phyloP scores from a whole-genome alignment of 2,329 filamentous ascomycete species.

The Colletotrichum costaricense region DNA sequence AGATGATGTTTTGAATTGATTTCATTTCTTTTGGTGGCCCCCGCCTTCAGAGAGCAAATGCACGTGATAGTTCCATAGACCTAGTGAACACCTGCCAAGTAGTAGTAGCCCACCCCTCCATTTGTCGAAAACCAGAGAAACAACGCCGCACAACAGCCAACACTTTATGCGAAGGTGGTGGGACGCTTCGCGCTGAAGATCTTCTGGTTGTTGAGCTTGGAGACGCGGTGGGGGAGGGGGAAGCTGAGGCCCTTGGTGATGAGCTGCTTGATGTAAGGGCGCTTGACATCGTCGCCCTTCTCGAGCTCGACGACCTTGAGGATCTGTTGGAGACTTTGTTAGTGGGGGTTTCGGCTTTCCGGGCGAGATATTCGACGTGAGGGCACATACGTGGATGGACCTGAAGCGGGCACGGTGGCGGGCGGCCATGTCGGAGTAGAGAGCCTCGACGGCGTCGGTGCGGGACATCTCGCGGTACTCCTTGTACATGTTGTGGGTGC shows the following conservation, averaged over 20 bases:
- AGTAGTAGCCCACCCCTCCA: slow-evolving; percentile 54
- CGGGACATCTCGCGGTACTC: slow-evolving; percentile 99
- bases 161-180: slow-evolving; percentile 94
- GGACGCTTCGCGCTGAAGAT: slow-evolving; percentile 93
- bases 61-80: slow-evolving; percentile 70
- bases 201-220: slow-evolving; percentile 87
- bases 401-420: slow-evolving; percentile 98
- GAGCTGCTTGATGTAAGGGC: slow-evolving; percentile 99
- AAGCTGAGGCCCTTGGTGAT: slow-evolving; percentile 95
- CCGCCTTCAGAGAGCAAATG: slow-evolving; percentile 64
- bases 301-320: slow-evolving; percentile 98
- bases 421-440: slow-evolving; percentile 99
- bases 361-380: too few relatives aligned
- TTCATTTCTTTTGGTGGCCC: slow-evolving; percentile 46
- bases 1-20: slow-evolving; percentile 50
- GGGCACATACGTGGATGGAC: slow-evolving; percentile 88
- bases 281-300: slow-evolving; percentile 94
- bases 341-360: not conserved
- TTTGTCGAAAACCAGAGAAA: slow-evolving; percentile 59
- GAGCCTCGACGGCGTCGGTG: slow-evolving; percentile 92
- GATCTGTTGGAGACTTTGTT: slow-evolving; percentile 68
- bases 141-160: slow-evolving; percentile 49
- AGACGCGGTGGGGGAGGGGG: slow-evolving; percentile 96
- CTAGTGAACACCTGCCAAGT: slow-evolving; percentile 68
- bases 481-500: slow-evolving; percentile 99